Percentiles rank a stretch among this genome's conserved stretches.
These are phyloP conservation scores for Lodderomyces metapsilosis DNA, from an alignment of 1,139 yeast genomes.

Conservation along the genomic window DNA sequence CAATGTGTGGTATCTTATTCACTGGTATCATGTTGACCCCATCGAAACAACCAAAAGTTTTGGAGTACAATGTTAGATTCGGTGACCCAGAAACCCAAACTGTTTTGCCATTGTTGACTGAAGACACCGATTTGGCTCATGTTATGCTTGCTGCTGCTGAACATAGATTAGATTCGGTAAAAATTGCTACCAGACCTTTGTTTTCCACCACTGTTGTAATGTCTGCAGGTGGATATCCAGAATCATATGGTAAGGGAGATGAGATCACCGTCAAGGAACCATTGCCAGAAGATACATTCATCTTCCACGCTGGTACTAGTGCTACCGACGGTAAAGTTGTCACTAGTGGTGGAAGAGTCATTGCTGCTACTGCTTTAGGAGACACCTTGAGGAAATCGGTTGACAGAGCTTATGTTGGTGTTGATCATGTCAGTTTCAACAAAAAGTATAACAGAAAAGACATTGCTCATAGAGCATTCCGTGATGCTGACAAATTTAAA, in stretches of 20 bases:
- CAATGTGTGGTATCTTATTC: constrained; percentile 93
- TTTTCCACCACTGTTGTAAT: constrained; percentile 90
- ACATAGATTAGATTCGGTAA: constrained; percentile 86
- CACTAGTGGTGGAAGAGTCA: constrained; percentile 95
- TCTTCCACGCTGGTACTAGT: constrained; percentile 95
- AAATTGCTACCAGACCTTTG: constrained; percentile 57
- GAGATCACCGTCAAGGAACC: constrained; percentile 59
- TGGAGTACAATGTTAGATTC: constrained; percentile 95
- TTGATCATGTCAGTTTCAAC: constrained; percentile 66
- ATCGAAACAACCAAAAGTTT: constrained; percentile 80
- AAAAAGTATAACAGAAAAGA: constrained; percentile 85
- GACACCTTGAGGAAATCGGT: constrained; percentile 76
- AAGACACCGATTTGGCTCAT: constrained; percentile 88
- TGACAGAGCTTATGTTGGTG: constrained; percentile 81
- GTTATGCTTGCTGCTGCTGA: constrained; percentile 93
- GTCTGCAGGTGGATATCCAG: constrained; percentile 98
- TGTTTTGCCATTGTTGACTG: constrained; percentile 78
- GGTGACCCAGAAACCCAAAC: constrained; percentile 99
- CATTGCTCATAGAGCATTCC: constrained; percentile 94
- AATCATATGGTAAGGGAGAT: constrained; percentile 80
- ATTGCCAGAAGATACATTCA: constrained; percentile 55
- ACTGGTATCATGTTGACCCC: constrained; percentile 94
- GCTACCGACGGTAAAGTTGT: constrained; percentile 56
- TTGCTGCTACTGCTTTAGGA: constrained; percentile 90
- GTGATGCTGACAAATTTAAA: constrained; percentile 37